Percentiles rank a stretch among this genome's conserved stretches.
Conservation (phyloP, 2,329 filamentous ascomycete genomes). For the Bipolaris victoriae region DNA sequence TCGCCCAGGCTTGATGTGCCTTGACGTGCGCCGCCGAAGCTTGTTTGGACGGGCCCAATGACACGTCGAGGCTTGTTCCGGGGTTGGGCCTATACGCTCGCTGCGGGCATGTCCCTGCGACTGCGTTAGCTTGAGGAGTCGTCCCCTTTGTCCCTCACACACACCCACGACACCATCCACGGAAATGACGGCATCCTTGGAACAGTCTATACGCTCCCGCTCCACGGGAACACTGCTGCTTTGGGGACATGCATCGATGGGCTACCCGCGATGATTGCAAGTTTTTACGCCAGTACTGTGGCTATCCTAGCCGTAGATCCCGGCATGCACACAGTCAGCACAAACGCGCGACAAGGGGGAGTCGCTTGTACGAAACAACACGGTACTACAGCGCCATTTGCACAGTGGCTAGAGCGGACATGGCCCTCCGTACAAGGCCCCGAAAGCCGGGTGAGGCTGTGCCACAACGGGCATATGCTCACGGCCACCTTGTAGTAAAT, state of each 20-base stretch:
- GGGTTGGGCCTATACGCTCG: background rate
- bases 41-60: slow-evolving; percentile 2
- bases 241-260: background rate
- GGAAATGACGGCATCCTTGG: background rate
- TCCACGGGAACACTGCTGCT: background rate
- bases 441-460: slow-evolving; percentile 7
- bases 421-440: background rate
- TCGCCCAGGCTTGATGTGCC: slow-evolving; percentile 3
- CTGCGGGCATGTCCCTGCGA: background rate
- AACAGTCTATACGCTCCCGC: background rate
- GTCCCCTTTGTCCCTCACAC: background rate
- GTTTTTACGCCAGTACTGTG: background rate
- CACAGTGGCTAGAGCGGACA: background rate
- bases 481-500: slow-evolving; percentile 2
- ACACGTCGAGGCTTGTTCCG: background rate
- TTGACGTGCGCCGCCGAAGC: slow-evolving; percentile 9
- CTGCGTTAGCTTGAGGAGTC: background rate
- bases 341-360: slow-evolving; percentile 1
- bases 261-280: too few species aligned
- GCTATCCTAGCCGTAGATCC: background rate
- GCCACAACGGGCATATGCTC: slow-evolving; percentile 8
- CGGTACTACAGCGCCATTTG: background rate
- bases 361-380: background rate
- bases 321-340: background rate
- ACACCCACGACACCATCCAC: background rate